These are phyloP conservation scores for Sclerotinia borealis DNA, from an alignment of 2,329 filamentous ascomycete genomes.

Conservation along the genomic window DNA sequence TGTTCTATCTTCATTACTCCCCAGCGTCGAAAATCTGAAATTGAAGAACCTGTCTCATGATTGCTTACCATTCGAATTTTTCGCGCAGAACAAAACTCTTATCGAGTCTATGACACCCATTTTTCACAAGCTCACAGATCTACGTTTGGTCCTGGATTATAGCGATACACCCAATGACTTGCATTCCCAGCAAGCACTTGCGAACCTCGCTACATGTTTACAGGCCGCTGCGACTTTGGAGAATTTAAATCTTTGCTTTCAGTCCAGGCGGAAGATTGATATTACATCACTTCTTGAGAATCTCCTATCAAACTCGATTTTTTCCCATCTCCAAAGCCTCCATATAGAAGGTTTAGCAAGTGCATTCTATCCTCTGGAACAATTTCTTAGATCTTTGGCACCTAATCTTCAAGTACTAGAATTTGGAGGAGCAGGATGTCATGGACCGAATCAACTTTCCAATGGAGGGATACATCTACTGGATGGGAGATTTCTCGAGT, in stretches of 20 bases:
- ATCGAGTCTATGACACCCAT: slow-evolving; percentile 16
- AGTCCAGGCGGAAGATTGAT: slow-evolving; percentile 13
- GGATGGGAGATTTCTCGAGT: slow-evolving; percentile 39
- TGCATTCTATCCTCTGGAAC: neutral
- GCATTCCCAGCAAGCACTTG: slow-evolving; percentile 15
- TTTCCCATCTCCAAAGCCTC: neutral
- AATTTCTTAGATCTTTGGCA: neutral
- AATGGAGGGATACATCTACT: slow-evolving; percentile 41
- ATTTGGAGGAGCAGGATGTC: slow-evolving; percentile 41
- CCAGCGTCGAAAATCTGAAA: neutral
- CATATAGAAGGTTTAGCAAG: slow-evolving; percentile 1
- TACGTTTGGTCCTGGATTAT: slow-evolving; percentile 23
- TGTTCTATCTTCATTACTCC: slow-evolving; percentile 16
- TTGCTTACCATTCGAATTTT: slow-evolving; percentile 29
- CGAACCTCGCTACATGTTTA: slow-evolving; percentile 19
- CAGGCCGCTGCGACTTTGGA: slow-evolving; percentile 16
- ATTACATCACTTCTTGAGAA: neutral
- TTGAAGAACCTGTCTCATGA: slow-evolving; percentile 25
- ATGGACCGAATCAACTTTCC: slow-evolving; percentile 35
- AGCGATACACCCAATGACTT: slow-evolving; percentile 10
- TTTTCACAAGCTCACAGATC: slow-evolving; percentile 17
- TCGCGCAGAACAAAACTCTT: slow-evolving; percentile 18
- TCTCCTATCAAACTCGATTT: neutral
- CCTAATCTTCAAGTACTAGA: slow-evolving; percentile 37
- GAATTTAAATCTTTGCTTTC: slow-evolving; percentile 18